Evolutionary conservation across 2,329 filamentous ascomycete genomes (phyloP), one percentile per base, ranked within the genome.

Genomic region (Penicillium verrucosum): DNA sequence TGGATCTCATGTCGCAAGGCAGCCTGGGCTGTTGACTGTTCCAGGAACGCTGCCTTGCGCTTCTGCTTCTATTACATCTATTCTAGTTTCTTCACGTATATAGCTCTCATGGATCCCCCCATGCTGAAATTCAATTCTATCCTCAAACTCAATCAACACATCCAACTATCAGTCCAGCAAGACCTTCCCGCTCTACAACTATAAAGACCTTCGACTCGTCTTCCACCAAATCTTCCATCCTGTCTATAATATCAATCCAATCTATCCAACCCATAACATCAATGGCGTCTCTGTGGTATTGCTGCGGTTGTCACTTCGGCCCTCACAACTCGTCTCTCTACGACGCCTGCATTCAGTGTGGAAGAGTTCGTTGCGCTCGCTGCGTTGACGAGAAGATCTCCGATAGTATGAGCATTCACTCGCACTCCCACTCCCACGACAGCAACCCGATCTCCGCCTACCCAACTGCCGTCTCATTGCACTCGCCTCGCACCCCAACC

Each of bases 241-340:
- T 52, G 8, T 21, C 48, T 52, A 5, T 12, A 10, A 46, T 52
- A 36, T 40, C 54, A 53, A 49, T 40, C 34, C 50, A 56, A 47
- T 32, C 14, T 10, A 58, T 53, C 51, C 54, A 52, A 34, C 16
- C 29, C 36, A 45, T 29, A 3, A 40, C 23, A 38, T 56, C 12
- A 14, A 67, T 65, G 63, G 46, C 64, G 32, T 59, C 58, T 12
- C 49, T 68, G 25, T 75, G 73, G 73, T 69, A 68, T 55, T 75
- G 73, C 60, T 73, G 71, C 46, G 42, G 58, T 5, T 75, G 73
- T 61, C 51, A 55, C 32, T 68, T 67, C 47, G 73, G 73, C 27
- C 72, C 72, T 54, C 67, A 69, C 64, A 63, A 65, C 41, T 42
- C 61, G 4, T 55, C 41, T 7, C 58, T 68, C 44, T 62, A 71